phyloP scores from a whole-genome alignment of 495 filamentous ascomycete species.

The Penicillium psychrofluorescens region DNA sequence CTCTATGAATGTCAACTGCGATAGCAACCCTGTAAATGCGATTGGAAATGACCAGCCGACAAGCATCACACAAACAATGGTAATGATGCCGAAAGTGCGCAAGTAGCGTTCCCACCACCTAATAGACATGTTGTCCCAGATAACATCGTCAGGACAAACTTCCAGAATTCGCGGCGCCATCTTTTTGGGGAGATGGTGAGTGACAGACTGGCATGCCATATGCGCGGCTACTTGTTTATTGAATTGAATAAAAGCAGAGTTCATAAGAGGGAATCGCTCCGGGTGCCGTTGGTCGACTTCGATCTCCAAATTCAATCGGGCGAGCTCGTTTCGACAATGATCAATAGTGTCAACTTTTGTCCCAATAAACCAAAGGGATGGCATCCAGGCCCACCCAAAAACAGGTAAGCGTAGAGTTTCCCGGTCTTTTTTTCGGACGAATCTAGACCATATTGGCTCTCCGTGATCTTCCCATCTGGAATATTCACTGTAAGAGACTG shows the following conservation, averaged over 20 bases:
- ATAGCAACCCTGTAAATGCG: conserved; percentile 76
- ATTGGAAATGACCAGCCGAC: conserved; percentile 90
- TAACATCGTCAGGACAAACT: conserved; percentile 85
- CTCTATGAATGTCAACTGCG: conserved; percentile 65
- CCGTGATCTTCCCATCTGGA: too few relatives aligned
- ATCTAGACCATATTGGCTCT: too few relatives aligned
- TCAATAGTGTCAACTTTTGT: too few relatives aligned
- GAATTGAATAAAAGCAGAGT: conserved; percentile 97
- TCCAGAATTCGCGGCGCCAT: conserved; percentile 93
- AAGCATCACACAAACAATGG: conserved; percentile 65
- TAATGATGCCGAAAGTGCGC: conserved; percentile 59
- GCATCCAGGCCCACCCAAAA: too few relatives aligned
- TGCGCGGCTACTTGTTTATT: conserved; percentile 96
- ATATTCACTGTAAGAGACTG: too few relatives aligned
- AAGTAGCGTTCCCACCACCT: conserved; percentile 90
- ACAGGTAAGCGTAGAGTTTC: too few relatives aligned
- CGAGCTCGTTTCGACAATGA: too few relatives aligned
- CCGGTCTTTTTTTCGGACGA: too few relatives aligned
- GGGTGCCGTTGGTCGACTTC: too few relatives aligned
- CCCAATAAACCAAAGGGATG: too few relatives aligned
- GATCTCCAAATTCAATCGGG: too few relatives aligned
- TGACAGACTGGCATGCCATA: conserved; percentile 93
- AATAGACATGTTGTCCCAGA: conserved; percentile 98
- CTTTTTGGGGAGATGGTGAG: conserved; percentile 84
- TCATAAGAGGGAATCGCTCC: too few relatives aligned